phyloP scores from a whole-genome alignment of 2,329 filamentous ascomycete species.

The Cytospora chrysosperma region DNA sequence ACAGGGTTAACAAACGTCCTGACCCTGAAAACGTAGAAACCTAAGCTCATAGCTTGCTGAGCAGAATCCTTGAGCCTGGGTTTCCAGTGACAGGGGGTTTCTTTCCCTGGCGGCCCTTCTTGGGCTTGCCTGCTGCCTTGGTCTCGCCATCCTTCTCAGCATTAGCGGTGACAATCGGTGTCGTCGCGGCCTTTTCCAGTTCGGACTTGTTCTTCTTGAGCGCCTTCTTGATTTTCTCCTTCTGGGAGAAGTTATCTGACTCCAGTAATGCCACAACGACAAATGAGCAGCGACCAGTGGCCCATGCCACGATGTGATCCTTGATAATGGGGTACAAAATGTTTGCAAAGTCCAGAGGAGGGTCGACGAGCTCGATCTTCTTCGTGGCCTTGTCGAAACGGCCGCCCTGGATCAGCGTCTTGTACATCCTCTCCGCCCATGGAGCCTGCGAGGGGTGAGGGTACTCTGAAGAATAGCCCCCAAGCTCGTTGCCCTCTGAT shows the following conservation, averaged over 20 bases:
- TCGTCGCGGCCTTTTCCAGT: constrained; percentile 65
- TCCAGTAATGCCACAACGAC: constrained; percentile 82
- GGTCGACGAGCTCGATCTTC: constrained; percentile 68
- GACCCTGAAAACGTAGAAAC: not conserved
- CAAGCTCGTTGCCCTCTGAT: constrained; percentile 38
- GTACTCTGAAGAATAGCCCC: constrained; percentile 34
- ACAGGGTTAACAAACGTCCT: not conserved
- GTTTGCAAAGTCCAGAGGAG: constrained; percentile 76
- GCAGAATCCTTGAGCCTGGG: constrained; percentile 58
- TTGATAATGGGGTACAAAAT: constrained; percentile 81
- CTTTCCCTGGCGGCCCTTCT: constrained; percentile 42
- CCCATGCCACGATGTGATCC: constrained; percentile 75
- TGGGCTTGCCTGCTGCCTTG: constrained; percentile 44
- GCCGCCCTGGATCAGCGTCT: constrained; percentile 86
- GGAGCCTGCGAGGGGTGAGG: constrained; percentile 61
- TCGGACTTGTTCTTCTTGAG: constrained; percentile 72
- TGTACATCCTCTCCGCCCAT: constrained; percentile 79
- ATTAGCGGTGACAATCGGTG: constrained; percentile 47
- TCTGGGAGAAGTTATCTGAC: constrained; percentile 66
- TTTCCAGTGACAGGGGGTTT: constrained; percentile 52
- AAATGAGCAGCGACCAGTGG: constrained; percentile 81
- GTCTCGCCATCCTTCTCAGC: constrained; percentile 49
- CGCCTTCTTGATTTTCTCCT: constrained; percentile 64
- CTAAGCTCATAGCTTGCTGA: constrained; percentile 46
- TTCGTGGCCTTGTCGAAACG: constrained; percentile 76